A percentile compares a stretch with the other conserved stretches of the same genome.
phyloP scores from a whole-genome alignment of 2,329 filamentous ascomycete species.

The Ophiostoma triangulosporum region DNA sequence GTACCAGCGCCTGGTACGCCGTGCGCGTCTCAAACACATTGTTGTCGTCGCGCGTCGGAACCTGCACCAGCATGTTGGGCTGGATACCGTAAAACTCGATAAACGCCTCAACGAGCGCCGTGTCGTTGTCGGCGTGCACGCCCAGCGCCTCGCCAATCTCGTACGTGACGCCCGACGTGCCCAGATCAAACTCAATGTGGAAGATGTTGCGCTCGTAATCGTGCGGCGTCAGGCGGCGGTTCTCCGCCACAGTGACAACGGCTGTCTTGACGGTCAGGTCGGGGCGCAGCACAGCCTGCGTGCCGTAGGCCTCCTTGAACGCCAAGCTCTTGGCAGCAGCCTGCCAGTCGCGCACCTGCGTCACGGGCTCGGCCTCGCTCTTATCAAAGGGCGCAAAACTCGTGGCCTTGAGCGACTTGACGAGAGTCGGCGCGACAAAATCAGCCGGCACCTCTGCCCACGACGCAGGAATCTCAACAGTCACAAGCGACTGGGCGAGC shows the following conservation, averaged over 20 bases:
- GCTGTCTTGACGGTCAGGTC: conserved; percentile 77
- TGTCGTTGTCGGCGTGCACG: conserved; percentile 90
- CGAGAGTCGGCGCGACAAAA: conserved; percentile 37
- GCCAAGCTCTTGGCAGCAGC: conserved; percentile 71
- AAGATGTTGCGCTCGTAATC: conserved; percentile 98
- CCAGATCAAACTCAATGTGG: conserved; percentile 98
- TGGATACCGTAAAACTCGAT: conserved; percentile 83
- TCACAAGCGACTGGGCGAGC: conserved; percentile 55
- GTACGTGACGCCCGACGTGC: conserved; percentile 81
- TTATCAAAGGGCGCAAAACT: conserved; percentile 76
- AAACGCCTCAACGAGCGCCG: conserved; percentile 64
- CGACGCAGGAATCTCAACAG: conserved; percentile 61
- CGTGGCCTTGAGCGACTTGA: conserved; percentile 55
- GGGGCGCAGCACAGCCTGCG: conserved; percentile 60
- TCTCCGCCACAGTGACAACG: conserved; percentile 86
- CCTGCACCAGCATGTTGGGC: conserved; percentile 74
- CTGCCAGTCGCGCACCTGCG: conserved; percentile 62
- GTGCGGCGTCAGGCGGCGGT: conserved; percentile 74
- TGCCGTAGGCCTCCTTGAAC: conserved; percentile 90
- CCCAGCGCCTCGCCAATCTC: conserved; percentile 95
- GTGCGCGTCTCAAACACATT: conserved; percentile 72
- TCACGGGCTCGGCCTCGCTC: conserved; percentile 52
- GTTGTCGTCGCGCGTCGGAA: conserved; percentile 69
- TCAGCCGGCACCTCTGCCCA: conserved; percentile 63
- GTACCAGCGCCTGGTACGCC: conserved; percentile 77